These are phyloP conservation scores for Chalciporus chontae DNA, from an alignment of 768 basidiomycete genomes.

Conservation along the genomic window DNA sequence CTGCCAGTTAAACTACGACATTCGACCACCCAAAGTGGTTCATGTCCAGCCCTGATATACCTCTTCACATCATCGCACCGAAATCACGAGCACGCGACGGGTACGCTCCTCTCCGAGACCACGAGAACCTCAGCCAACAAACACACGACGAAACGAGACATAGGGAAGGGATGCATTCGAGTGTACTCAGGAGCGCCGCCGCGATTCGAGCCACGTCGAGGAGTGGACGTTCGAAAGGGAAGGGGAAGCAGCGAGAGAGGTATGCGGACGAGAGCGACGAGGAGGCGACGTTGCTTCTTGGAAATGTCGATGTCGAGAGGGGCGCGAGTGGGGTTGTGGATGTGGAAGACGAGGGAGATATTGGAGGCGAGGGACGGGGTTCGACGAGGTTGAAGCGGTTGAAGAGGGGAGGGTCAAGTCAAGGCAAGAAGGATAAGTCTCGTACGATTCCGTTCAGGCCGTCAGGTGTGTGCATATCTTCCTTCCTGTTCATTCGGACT, in stretches of 20 bases:
- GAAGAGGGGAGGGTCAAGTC: conserved; percentile 17
- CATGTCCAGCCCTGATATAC: conserved; percentile 57
- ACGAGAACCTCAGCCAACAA: conserved; percentile 24
- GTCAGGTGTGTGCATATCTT: conserved; percentile 43
- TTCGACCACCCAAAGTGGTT: conserved; percentile 4
- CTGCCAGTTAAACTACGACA: neutral
- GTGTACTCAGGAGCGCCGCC: conserved; percentile 33
- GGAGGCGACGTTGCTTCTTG: conserved; percentile 46
- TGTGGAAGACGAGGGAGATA: conserved; percentile 37
- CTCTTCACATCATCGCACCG: conserved; percentile 58
- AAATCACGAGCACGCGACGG: conserved; percentile 41
- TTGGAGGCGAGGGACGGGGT: conserved; percentile 30
- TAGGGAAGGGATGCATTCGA: conserved; percentile 26
- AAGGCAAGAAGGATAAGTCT: conserved; percentile 58
- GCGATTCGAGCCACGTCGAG: conserved; percentile 23
- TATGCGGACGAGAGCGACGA: conserved; percentile 68
- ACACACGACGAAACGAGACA: conserved; percentile 13
- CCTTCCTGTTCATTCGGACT: neutral
- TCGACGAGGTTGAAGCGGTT: conserved; percentile 25
- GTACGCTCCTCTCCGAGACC: conserved; percentile 41
- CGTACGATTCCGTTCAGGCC: conserved; percentile 77
- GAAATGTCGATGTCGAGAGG: conserved; percentile 30
- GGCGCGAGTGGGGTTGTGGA: conserved; percentile 35
- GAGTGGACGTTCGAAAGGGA: conserved; percentile 27
- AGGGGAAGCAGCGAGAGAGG: conserved; percentile 46